These are phyloP conservation scores for Hypoxylon sp. DNA, from an alignment of 2,329 filamentous ascomycete genomes.

Conservation along the genomic window DNA sequence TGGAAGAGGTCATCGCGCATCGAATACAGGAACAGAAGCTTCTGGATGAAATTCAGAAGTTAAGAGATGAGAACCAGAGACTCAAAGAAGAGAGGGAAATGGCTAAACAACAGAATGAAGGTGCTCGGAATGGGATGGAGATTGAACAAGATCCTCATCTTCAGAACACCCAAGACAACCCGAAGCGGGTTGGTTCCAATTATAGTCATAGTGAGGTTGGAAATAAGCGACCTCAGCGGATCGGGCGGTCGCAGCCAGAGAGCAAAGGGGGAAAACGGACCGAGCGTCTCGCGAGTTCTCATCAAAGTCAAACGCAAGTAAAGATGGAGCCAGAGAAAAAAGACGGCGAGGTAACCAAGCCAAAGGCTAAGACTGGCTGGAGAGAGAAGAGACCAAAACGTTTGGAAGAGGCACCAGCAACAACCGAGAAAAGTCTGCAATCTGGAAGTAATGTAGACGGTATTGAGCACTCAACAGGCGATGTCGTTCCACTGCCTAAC, in stretches of 20 bases:
- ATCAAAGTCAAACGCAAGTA: not conserved
- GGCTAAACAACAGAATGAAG: not conserved
- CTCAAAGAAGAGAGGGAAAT: not conserved
- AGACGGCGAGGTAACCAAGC: not conserved
- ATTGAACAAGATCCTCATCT: not conserved
- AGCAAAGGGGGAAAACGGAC: not conserved
- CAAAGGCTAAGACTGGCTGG: conserved; percentile 15
- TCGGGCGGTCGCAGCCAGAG: not conserved
- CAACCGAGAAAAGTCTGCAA: not conserved
- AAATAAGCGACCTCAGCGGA: not conserved
- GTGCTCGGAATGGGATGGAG: not conserved
- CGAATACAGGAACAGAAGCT: not conserved
- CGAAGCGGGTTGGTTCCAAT: not conserved
- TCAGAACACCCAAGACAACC: not conserved
- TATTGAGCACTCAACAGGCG: not conserved
- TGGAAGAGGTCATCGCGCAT: not conserved
- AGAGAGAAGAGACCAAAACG: conserved; percentile 29
- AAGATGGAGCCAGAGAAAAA: not conserved
- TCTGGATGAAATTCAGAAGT: not conserved
- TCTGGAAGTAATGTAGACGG: not conserved
- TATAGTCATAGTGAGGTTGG: not conserved
- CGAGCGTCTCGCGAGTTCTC: not conserved
- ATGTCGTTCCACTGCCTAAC: not conserved
- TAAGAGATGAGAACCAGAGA: not conserved
- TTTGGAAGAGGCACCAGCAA: not conserved